Percentiles rank a stretch among this genome's conserved stretches.
phyloP scores from a whole-genome alignment of 441 rosid genomes.

The Corymbia citriodora region DNA sequence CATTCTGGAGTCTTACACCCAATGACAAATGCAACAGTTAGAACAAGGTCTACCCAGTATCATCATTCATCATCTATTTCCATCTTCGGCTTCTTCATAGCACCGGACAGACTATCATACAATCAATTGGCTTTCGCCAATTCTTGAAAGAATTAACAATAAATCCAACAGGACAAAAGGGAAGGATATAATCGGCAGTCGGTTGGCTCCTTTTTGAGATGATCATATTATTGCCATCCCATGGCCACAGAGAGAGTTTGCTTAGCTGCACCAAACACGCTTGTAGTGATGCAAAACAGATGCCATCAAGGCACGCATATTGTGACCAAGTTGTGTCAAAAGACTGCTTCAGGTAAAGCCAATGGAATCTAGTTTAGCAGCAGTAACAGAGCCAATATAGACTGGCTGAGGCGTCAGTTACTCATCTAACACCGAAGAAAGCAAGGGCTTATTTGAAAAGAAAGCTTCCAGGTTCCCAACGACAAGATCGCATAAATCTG shows the following conservation, averaged over 20 bases:
- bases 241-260: background rate
- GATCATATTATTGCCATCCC: background rate
- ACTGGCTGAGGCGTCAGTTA: background rate
- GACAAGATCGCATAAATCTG: constrained; percentile 11
- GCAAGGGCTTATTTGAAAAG: constrained; percentile 29
- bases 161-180: background rate
- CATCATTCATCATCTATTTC: background rate
- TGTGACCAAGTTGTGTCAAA: background rate
- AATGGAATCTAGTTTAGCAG: background rate
- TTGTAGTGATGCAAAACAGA: background rate
- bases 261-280: background rate
- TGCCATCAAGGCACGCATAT: background rate
- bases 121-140: background rate
- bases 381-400: background rate
- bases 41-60: background rate
- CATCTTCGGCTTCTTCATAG: background rate
- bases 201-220: background rate
- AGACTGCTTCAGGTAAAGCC: background rate
- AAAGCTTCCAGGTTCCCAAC: constrained; percentile 49
- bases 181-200: background rate
- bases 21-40: background rate
- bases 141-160: background rate
- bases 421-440: constrained; percentile 16
- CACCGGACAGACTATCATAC: background rate
- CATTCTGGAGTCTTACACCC: background rate